Evolutionary conservation across 164 flowering plant genomes (phyloP).

Genomic region (Magnolia changhungtana): DNA sequence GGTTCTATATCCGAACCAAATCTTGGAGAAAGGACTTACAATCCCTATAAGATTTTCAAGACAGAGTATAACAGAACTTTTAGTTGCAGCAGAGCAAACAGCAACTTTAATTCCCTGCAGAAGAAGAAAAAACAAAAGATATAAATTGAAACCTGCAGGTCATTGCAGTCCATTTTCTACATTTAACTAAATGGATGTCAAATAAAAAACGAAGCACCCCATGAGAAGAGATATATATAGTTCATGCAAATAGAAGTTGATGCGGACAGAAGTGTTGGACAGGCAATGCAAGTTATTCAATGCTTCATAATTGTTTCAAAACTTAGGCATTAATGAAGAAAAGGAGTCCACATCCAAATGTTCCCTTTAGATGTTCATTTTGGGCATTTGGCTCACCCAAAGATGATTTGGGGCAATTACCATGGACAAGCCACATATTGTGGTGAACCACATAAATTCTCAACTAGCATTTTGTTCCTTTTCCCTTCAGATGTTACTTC

Average conservation of each 20-base stretch:
- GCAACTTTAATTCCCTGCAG: slow-evolving; percentile 81
- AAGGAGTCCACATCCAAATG: not conserved
- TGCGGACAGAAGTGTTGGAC: not conserved
- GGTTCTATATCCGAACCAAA: not conserved
- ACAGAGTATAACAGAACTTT: slow-evolving; percentile 89
- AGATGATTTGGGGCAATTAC: not conserved
- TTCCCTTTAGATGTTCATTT: not conserved
- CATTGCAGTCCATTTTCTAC: not conserved
- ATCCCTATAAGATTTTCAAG: slow-evolving; percentile 90
- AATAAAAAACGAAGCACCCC: not conserved
- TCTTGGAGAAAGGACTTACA: slow-evolving; percentile 34
- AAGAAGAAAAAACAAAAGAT: not conserved
- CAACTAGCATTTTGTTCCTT: not conserved
- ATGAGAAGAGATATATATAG: not conserved
- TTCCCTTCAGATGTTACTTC: not conserved
- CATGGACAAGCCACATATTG: not conserved
- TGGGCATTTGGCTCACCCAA: not conserved
- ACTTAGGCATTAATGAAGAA: not conserved
- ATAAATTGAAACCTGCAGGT: slow-evolving; percentile 3
- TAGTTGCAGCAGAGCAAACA: slow-evolving; percentile 98
- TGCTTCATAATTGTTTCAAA: not conserved
- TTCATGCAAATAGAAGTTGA: not conserved
- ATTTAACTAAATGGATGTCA: not conserved
- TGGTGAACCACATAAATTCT: not conserved
- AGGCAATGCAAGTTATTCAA: not conserved